These are phyloP conservation scores for Fistulina hepatica DNA, from an alignment of 1,284 basidiomycete genomes.

Conservation along the genomic window DNA sequence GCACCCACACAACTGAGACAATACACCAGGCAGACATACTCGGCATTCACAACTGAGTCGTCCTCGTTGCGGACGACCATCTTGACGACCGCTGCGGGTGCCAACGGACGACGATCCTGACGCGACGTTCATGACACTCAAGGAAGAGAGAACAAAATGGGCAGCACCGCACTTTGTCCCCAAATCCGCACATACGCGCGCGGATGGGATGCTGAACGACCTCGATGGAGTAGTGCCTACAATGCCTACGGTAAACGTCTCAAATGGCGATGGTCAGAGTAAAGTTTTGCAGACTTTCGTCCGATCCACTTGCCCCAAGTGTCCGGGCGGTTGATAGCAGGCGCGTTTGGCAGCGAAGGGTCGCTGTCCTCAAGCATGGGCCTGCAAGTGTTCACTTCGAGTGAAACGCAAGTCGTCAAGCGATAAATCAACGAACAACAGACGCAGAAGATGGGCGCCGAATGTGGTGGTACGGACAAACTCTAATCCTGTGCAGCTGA, in stretches of 20 bases:
- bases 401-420: too few species aligned
- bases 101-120: slow-evolving; percentile 82
- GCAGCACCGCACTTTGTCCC: slow-evolving; percentile 66
- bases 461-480: too few species aligned
- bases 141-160: slow-evolving; percentile 14
- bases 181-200: slow-evolving; percentile 90
- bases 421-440: too few species aligned
- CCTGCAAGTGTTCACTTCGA: too few species aligned
- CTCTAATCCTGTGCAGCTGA: too few species aligned
- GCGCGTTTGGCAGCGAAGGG: slow-evolving; percentile 22
- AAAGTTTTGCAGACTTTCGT: slow-evolving; percentile 35
- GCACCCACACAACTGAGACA: slow-evolving; percentile 4
- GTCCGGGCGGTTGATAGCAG: slow-evolving; percentile 29
- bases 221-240: slow-evolving; percentile 70
- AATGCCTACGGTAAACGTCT: slow-evolving; percentile 6
- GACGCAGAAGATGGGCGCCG: too few species aligned
- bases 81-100: slow-evolving; percentile 80
- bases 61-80: slow-evolving; percentile 64
- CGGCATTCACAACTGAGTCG: slow-evolving; percentile 59
- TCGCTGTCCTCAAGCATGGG: too few species aligned
- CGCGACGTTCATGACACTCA: slow-evolving; percentile 13
- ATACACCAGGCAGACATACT: too few species aligned
- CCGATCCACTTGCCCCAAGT: slow-evolving; percentile 51
- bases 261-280: slow-evolving; percentile 8
- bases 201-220: slow-evolving; percentile 80